These are phyloP conservation scores for Salvia sclarea DNA, from an alignment of 305 asterid genomes.

Conservation along the genomic window DNA sequence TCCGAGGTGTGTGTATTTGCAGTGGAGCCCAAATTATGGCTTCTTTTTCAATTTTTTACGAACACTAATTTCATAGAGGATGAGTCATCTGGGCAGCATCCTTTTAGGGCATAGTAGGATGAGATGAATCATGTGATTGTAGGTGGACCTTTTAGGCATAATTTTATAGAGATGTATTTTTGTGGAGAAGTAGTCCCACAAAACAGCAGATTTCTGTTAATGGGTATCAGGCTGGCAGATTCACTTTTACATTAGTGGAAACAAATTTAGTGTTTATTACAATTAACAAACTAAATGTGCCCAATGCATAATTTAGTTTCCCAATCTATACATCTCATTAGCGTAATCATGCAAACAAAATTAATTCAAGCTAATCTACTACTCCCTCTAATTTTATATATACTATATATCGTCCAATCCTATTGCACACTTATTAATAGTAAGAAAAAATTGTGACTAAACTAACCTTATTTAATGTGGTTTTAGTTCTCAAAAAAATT, in stretches of 20 bases:
- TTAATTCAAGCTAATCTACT: too few relatives aligned
- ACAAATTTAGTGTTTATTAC: conserved; percentile 31
- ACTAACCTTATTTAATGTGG: too few relatives aligned
- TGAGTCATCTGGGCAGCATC: neutral
- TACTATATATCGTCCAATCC: too few relatives aligned
- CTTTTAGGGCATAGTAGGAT: neutral
- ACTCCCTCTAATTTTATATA: too few relatives aligned
- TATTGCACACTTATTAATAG: too few relatives aligned
- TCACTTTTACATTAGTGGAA: conserved; percentile 44
- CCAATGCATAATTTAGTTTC: neutral
- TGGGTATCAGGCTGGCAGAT: conserved; percentile 41
- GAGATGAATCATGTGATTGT: conserved; percentile 1
- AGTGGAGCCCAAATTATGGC: too few relatives aligned
- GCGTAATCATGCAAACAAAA: neutral
- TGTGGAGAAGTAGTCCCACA: conserved; percentile 21
- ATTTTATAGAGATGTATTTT: neutral
- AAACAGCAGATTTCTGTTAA: conserved; percentile 21
- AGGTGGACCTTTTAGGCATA: neutral
- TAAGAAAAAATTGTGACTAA: too few relatives aligned
- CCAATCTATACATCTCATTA: neutral
- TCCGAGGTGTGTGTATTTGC: too few relatives aligned
- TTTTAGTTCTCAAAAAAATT: too few relatives aligned
- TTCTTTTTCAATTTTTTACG: too few relatives aligned
- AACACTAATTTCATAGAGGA: neutral
- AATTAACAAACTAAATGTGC: neutral